Evolutionary conservation across 2,329 filamentous ascomycete species (phyloP), one percentile per base, ranked within the genome.

Genomic region (Hymenotorrendiella dingleyae): DNA sequence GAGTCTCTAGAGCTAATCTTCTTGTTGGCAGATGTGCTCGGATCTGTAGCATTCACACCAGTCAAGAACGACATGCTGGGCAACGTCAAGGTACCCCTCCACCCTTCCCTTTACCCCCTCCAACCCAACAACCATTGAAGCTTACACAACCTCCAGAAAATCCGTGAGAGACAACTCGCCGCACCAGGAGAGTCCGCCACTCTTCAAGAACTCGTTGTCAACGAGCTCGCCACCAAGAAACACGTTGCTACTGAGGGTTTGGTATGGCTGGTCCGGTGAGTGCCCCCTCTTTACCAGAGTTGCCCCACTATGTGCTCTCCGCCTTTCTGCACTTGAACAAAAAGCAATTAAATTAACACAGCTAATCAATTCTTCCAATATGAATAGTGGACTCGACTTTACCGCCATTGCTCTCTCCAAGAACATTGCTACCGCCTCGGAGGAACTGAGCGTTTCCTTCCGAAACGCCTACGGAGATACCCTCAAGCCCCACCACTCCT

Each of bases 11-110:
- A 32, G 28, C 39, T 17, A 12, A 23, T 19, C 11, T 24, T 39
- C 8, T 10, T 5, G 17, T 21, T 1, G n/a, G 27, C 37, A 83
- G 80, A 84, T 63, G 67, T 74, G 43, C 71, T 84, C 40, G 80
- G 80, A 48, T 74, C 76, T 33, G 78, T 84, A 24, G 89, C 90
- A 52, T 97, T 98, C 69, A 80, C 74, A 42, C 85, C 87, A 20
- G 91, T 97, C 63, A 96, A 95, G 77, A 84, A 69, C 55, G 93
- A 98, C 67, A 86, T 98, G 72, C 66, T 79, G 36, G 86, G 86
- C 64, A 98, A 98, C 69, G 78, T 97, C 70, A 90, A 89, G 78
- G 88, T 93, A 65, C 51, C 63, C 40, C 43, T 36, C 41, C 34
- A 26, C 23, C 22, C 33, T 36, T 14, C 5, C 30, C 35, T 17